A percentile compares a stretch with the other conserved stretches of the same genome.
phyloP scores from a whole-genome alignment of 106 monocot genomes.

The Platanthera guangdongensis region DNA sequence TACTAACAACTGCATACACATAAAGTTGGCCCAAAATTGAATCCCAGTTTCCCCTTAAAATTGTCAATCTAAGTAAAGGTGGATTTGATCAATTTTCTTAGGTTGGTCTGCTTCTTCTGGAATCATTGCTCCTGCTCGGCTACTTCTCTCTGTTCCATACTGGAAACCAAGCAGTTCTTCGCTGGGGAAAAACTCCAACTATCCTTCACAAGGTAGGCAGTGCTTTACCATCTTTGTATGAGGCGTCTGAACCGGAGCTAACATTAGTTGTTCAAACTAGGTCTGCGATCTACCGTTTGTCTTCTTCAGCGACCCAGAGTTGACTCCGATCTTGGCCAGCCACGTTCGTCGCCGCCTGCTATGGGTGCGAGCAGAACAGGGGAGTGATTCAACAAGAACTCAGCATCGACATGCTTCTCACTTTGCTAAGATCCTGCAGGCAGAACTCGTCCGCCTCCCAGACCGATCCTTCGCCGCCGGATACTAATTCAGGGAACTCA shows the following conservation, averaged over 20 bases:
- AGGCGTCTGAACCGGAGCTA: neutral
- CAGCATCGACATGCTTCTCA: slow-evolving; percentile 89
- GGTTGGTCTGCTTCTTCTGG: slow-evolving; percentile 80
- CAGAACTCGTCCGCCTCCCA: slow-evolving; percentile 23
- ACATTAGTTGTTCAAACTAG: slow-evolving; percentile 29
- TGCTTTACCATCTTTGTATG: neutral
- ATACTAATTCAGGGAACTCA: slow-evolving; percentile 15
- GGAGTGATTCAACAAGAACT: slow-evolving; percentile 86
- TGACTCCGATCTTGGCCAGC: slow-evolving; percentile 76
- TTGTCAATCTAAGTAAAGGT: no score
- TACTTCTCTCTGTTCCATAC: slow-evolving; percentile 79
- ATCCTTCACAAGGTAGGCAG: slow-evolving; percentile 81
- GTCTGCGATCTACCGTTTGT: slow-evolving; percentile 90
- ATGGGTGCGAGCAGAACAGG: slow-evolving; percentile 85
- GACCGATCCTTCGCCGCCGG: slow-evolving; percentile 16
- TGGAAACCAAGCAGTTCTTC: slow-evolving; percentile 93
- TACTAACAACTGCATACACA: neutral
- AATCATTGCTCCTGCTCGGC: slow-evolving; percentile 71
- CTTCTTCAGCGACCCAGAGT: slow-evolving; percentile 93
- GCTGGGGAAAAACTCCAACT: slow-evolving; percentile 96
- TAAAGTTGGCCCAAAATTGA: neutral
- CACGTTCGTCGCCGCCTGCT: slow-evolving; percentile 77
- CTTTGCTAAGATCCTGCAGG: slow-evolving; percentile 68
- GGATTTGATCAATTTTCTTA: slow-evolving; percentile 8
- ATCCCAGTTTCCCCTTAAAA: neutral